Conservation (phyloP, 2,329 filamentous ascomycete species). For the Paecilomyces variotii region DNA sequence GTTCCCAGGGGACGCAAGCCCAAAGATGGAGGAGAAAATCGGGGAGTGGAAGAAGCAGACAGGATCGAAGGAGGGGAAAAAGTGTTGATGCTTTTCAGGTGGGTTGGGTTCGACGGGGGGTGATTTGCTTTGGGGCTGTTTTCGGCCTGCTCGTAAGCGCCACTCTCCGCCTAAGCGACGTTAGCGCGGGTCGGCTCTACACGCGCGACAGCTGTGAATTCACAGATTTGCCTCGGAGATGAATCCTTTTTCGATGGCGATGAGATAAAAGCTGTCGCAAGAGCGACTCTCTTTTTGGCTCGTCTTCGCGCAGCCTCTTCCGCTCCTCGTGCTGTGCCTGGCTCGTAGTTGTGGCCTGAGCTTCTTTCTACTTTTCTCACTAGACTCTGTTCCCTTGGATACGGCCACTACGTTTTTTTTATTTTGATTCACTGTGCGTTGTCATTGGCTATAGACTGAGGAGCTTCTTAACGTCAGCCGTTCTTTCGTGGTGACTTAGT, state of each 20-base stretch:
- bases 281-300: neutral
- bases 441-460: neutral
- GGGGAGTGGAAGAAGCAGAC: slow-evolving; percentile 9
- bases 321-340: neutral
- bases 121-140: slow-evolving; percentile 11
- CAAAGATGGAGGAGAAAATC: slow-evolving; percentile 8
- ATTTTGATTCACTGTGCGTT: neutral
- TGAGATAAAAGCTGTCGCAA: neutral
- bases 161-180: slow-evolving; percentile 17
- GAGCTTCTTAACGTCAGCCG: neutral
- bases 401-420: neutral
- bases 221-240: neutral
- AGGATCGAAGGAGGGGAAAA: slow-evolving; percentile 2
- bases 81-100: slow-evolving; percentile 11
- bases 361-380: neutral
- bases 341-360: neutral
- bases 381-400: slow-evolving; percentile 1
- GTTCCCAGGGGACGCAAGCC: slow-evolving; percentile 5
- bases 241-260: neutral
- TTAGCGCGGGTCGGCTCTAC: slow-evolving; percentile 10
- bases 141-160: slow-evolving; percentile 14
- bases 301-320: neutral
- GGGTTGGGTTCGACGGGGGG: slow-evolving; percentile 13
- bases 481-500: neutral
- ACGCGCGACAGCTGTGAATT: neutral